These are phyloP conservation scores for Globisporangium ultimum DNA, from an alignment of 352 stramenopile genomes.

Conservation along the genomic window DNA sequence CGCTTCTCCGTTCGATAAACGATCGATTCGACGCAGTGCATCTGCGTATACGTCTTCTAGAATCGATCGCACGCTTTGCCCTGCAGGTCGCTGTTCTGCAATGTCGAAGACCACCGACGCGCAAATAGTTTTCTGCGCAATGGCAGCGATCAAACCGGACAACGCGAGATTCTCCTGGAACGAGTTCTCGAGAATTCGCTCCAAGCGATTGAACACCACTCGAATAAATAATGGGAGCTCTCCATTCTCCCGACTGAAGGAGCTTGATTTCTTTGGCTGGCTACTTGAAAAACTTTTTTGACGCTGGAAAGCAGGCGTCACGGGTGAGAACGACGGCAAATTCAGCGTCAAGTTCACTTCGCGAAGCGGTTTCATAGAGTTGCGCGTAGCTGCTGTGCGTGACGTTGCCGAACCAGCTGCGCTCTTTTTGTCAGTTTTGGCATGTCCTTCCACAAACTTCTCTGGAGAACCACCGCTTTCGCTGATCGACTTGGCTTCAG, in stretches of 20 bases:
- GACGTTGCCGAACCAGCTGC: conserved; percentile 20
- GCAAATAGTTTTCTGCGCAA: conserved; percentile 64
- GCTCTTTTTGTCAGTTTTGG: neutral
- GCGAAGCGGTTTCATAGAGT: conserved; percentile 61
- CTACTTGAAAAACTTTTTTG: conserved; percentile 8
- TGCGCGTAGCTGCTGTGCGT: conserved; percentile 54
- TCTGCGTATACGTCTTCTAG: conserved; percentile 79
- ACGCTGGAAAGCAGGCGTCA: conserved; percentile 20
- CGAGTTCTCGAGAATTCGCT: conserved; percentile 76
- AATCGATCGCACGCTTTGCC: conserved; percentile 66
- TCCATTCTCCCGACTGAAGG: conserved; percentile 8
- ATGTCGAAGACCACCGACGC: conserved; percentile 52
- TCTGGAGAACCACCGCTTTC: neutral
- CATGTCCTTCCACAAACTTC: neutral
- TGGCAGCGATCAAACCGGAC: conserved; percentile 67
- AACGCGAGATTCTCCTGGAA: conserved; percentile 82
- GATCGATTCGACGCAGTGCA: conserved; percentile 52
- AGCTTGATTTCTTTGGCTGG: conserved; percentile 5
- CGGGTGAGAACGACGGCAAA: conserved; percentile 67
- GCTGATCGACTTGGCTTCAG: neutral
- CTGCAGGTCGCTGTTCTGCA: conserved; percentile 28
- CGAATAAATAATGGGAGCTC: conserved; percentile 54
- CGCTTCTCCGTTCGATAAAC: conserved; percentile 46
- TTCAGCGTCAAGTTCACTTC: conserved; percentile 67
- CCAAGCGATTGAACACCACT: conserved; percentile 72